phyloP scores from a whole-genome alignment of 192 early-diverging fungal species.

The Backusella morwellensis region DNA sequence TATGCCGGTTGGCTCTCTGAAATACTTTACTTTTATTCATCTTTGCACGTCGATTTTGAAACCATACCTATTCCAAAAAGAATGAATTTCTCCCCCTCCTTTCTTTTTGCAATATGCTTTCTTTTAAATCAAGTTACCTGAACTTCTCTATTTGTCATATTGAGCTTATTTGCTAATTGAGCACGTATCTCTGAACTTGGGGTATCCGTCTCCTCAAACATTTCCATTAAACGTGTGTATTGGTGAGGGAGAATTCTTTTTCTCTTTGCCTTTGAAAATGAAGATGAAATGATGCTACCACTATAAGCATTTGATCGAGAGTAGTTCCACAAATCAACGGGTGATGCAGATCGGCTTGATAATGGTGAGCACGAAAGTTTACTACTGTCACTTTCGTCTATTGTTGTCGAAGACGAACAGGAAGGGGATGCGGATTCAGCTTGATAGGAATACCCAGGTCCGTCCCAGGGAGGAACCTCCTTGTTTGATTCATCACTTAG shows the following conservation, averaged over 20 bases:
- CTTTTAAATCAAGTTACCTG: slow-evolving; percentile 44
- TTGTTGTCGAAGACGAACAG: not conserved
- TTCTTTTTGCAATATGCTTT: not conserved
- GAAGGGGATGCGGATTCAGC: not conserved
- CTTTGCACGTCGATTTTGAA: slow-evolving; percentile 82
- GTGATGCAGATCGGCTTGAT: not conserved
- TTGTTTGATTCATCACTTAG: not conserved
- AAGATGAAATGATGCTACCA: not conserved
- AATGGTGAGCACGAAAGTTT: not conserved
- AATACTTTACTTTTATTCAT: slow-evolving; percentile 49
- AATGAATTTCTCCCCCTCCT: not conserved
- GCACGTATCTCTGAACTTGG: slow-evolving; percentile 74
- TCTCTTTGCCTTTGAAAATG: slow-evolving; percentile 61
- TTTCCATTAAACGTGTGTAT: slow-evolving; percentile 60
- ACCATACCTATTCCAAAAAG: slow-evolving; percentile 61
- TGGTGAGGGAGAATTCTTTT: slow-evolving; percentile 74
- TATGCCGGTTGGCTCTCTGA: not conserved
- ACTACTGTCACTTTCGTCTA: not conserved
- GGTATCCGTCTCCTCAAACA: slow-evolving; percentile 74
- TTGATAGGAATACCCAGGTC: not conserved
- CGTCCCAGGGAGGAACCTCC: not conserved
- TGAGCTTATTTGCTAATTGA: slow-evolving; percentile 64
- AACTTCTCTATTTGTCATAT: slow-evolving; percentile 78
- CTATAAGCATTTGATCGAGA: not conserved
- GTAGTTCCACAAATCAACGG: not conserved